Percentiles rank a stretch among this genome's conserved stretches.
Evolutionary conservation across 2,329 filamentous ascomycete genomes (phyloP).

Genomic region (Colletotrichum sp.): DNA sequence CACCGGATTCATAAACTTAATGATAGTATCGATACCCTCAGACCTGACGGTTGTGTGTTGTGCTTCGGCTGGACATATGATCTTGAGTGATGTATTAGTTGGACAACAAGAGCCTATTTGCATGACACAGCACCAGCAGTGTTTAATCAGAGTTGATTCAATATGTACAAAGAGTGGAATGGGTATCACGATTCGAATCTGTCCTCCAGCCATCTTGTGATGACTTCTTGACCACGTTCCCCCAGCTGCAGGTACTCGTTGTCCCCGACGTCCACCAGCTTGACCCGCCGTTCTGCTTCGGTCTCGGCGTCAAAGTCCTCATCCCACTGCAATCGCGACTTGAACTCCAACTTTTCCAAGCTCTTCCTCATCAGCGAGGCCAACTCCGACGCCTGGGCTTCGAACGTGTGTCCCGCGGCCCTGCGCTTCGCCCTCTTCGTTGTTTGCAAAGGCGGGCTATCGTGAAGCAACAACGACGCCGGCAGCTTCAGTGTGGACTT

Average conservation of each 20-base stretch:
- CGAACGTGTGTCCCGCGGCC: conserved; percentile 45
- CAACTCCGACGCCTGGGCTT: conserved; percentile 52
- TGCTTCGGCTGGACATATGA: neutral
- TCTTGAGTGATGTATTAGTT: neutral
- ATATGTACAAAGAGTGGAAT: neutral
- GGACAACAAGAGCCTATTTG: too few relatives aligned
- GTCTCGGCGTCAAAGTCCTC: conserved; percentile 36
- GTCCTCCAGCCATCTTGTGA: conserved; percentile 35
- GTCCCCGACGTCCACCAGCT: conserved; percentile 38
- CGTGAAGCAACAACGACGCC: conserved; percentile 52
- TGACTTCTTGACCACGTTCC: conserved; percentile 27
- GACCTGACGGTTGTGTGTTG: neutral
- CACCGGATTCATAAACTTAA: neutral
- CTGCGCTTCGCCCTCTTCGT: conserved; percentile 12
- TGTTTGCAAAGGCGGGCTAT: conserved; percentile 28
- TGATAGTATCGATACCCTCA: neutral
- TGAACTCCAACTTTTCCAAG: conserved; percentile 49
- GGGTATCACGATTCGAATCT: conserved; percentile 15
- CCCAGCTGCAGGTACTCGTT: conserved; percentile 31
- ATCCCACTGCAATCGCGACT: conserved; percentile 46
- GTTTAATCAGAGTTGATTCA: neutral
- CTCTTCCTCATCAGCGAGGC: conserved; percentile 53
- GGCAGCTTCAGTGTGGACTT: conserved; percentile 54
- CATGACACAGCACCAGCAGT: too few relatives aligned
- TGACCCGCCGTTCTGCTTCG: conserved; percentile 43